Base-by-base conservation (phyloP, 2,329 filamentous ascomycete genomes). In the Talaromyces amestolkiae region DNA sequence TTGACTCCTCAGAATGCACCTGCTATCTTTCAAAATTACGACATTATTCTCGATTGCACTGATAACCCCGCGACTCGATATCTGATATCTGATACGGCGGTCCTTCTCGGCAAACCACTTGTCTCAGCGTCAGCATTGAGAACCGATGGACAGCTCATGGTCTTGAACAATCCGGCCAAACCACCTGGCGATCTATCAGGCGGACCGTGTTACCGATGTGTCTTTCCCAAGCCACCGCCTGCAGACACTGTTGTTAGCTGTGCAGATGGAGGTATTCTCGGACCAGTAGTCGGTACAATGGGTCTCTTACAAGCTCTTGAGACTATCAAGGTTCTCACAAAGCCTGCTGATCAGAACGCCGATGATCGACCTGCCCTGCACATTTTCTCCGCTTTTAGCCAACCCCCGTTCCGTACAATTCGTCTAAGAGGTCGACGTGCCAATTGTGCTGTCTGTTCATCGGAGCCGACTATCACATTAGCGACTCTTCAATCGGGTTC, bases 1-100 rank as follows among this genome's bases (percentile, higher is more conserved):
- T 84, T 97, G 15, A 87, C 86, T 0, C 84, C 92, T 0, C 79
- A 86, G 66, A 91, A 90, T 61, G 91, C 92, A 0, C 78, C 87
- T 7, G 76, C 82, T 0, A 87, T 92, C 47, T 86, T 96, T 64
- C 78, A 82, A 0, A 71, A 81, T 3, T 98, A 96, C 74, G 92
- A 97, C 71, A 71, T 97, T 0, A 87, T 98, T 1, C 87, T 99
- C 13, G 95, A 99, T 77, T 99, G 95, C 76, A 98, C 94, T 10
- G 95, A 99, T 77, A 93, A 94, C 69, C 94, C 95, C 0, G 90
- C 91, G 1, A 91, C 92, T 0, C 91, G 95, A 51, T 98, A 99
- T 76, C 85, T 98, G 54, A 91, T 98, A 69, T 97, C 92, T 0
- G 95, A 99, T 74, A 86, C 91, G 17, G 96, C 92, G 70, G 90